phyloP scores from a whole-genome alignment of 1,284 basidiomycete species.

The Microbotryum violaceum region DNA sequence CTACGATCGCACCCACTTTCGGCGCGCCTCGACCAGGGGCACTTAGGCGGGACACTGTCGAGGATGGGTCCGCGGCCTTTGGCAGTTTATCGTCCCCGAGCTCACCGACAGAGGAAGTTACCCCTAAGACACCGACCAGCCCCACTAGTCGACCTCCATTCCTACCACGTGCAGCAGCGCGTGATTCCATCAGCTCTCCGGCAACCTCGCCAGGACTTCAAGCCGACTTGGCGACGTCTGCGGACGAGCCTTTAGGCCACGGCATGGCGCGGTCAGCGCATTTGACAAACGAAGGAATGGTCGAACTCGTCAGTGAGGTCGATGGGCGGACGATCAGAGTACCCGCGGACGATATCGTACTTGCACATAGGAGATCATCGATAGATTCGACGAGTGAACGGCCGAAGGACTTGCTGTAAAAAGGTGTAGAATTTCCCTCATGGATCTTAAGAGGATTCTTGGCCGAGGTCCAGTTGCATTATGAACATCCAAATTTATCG shows the following conservation, averaged over 20 bases:
- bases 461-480: too few species aligned
- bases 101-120: neutral
- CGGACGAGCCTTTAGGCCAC: slow-evolving; percentile 29
- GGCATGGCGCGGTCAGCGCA: slow-evolving; percentile 27
- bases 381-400: neutral
- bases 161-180: neutral
- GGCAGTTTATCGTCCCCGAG: slow-evolving; percentile 15
- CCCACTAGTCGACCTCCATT: neutral
- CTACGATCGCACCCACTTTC: slow-evolving; percentile 6
- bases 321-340: slow-evolving; percentile 22
- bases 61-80: slow-evolving; percentile 25
- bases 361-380: neutral
- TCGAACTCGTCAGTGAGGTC: slow-evolving; percentile 23
- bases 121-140: neutral
- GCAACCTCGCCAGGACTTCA: neutral
- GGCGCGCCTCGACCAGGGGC: slow-evolving; percentile 4
- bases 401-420: too few species aligned
- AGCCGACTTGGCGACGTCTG: slow-evolving; percentile 20
- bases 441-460: too few species aligned
- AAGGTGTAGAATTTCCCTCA: too few species aligned
- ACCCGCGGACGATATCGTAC: slow-evolving; percentile 26
- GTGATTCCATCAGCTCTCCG: neutral
- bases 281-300: slow-evolving; percentile 30
- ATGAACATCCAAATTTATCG: too few species aligned
- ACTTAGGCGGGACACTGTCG: neutral